These are phyloP conservation scores for Debaryomyces nepalensis DNA, from an alignment of 1,139 yeast species.

Conservation along the genomic window DNA sequence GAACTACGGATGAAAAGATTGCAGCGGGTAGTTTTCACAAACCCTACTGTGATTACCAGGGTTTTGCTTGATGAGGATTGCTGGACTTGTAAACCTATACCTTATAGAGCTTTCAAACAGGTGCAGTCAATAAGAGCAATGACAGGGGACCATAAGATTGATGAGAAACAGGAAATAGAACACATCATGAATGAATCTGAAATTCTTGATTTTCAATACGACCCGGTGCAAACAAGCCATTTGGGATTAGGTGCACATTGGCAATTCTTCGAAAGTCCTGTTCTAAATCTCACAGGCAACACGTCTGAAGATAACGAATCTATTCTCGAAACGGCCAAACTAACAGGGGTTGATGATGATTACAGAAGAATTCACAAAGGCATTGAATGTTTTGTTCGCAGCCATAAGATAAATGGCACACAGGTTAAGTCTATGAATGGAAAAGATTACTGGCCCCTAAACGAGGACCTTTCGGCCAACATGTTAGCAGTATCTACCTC, in stretches of 20 bases:
- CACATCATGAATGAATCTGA: conserved; percentile 41
- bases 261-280: conserved; percentile 44
- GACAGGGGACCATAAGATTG: conserved; percentile 48
- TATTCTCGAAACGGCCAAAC: conserved; percentile 21
- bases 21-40: conserved; percentile 27
- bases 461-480: conserved; percentile 17
- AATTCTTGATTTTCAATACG: conserved; percentile 38
- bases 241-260: conserved; percentile 51
- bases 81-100: conserved; percentile 57
- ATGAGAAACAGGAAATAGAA: conserved; percentile 32
- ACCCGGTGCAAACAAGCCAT: conserved; percentile 44
- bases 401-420: conserved; percentile 2
- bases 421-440: conserved; percentile 21
- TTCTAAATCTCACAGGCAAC: conserved; percentile 20
- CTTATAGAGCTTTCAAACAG: conserved; percentile 46
- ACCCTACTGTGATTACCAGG: conserved; percentile 32
- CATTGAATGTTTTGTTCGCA: conserved; percentile 8
- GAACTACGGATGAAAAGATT: conserved; percentile 22
- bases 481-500: conserved; percentile 52
- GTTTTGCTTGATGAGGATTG: conserved; percentile 52
- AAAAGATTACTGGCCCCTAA: conserved; percentile 14
- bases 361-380: conserved; percentile 39
- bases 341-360: conserved; percentile 42
- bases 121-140: conserved; percentile 54
- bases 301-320: conserved; percentile 10